Evolutionary conservation across 495 filamentous ascomycete genomes (phyloP), one percentile per base, ranked within the genome.

Genomic region (Penicillium chermesinum): DNA sequence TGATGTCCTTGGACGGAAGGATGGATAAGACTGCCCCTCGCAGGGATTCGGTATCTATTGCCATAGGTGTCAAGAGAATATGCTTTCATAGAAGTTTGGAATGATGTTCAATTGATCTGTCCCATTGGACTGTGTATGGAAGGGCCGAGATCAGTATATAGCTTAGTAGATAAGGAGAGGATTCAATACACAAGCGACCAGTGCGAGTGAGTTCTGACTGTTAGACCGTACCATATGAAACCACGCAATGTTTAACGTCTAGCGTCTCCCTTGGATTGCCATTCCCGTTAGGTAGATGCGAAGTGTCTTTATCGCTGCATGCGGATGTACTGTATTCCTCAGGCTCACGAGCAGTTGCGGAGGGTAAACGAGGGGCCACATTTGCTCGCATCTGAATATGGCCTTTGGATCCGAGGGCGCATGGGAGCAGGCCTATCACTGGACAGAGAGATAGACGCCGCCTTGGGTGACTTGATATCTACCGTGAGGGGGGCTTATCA

Each of bases 231-330:
- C 10, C 25, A 5, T 4, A 30, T 10, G 9, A 46, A 33, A 37
- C 4, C 35, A 37, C 14, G 35, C 6, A 5, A 37, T 10, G 3
- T 37, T 13, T 37, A 37, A 37, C n/a, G 32, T 2, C 33, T n/a
- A 7, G 10, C 2, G 8, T 40, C 30, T 47, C 46, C 38, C 37
- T 18, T 35, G 40, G 38, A 35, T 43, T 63, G 46, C 65, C 62
- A 5, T 55, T 61, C 61, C 33, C 39, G 65, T 66, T 61, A 63
- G 58, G 58, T 42, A 36, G 59, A 71, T 65, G 61, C 67, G 65
- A 64, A 44, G 21, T 7, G 1, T 10, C 27, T 43, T 50, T 50
- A 37, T 51, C 42, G 35, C 33, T 12, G 33, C 12, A 38, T 2
- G 40, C 34, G n/a, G 9, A 38, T 13, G 21, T 30, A 45, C 13